A percentile compares a stretch with the other conserved stretches of the same genome.
These are phyloP conservation scores for Pleurotus eryngii DNA, from an alignment of 768 basidiomycete species.

Conservation along the genomic window DNA sequence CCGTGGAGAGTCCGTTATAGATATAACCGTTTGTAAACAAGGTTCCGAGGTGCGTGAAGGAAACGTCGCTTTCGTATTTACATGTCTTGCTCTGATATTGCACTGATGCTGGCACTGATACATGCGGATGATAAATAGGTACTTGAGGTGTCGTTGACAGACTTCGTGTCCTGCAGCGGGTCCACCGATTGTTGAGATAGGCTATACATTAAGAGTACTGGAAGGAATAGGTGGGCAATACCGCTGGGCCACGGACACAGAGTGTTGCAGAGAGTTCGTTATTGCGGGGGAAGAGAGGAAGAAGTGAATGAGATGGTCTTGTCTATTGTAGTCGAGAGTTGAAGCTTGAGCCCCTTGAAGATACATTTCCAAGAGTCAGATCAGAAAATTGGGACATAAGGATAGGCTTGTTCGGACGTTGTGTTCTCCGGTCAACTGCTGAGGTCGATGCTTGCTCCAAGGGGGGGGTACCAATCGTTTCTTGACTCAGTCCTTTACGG, in stretches of 20 bases:
- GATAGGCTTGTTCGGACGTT: not conserved
- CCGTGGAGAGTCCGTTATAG: not conserved
- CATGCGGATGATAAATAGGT: not conserved
- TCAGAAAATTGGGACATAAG: not conserved
- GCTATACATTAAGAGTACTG: not conserved
- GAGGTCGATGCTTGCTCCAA: conserved; percentile 19
- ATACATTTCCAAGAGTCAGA: not conserved
- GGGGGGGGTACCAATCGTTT: conserved; percentile 6
- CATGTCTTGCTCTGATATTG: not conserved
- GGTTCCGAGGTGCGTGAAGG: conserved; percentile 5
- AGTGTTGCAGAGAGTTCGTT: not conserved
- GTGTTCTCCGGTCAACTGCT: conserved; percentile 15
- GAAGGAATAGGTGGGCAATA: not conserved
- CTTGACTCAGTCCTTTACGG: conserved; percentile 16
- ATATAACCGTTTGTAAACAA: not conserved
- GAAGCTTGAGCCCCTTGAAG: not conserved
- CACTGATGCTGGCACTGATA: not conserved
- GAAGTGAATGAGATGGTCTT: not conserved
- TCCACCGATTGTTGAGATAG: not conserved
- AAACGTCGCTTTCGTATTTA: conserved; percentile 4
- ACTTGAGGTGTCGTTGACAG: not conserved
- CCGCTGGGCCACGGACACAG: not conserved
- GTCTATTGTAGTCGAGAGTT: not conserved
- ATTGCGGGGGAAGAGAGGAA: not conserved
- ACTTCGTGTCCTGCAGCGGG: not conserved